Evolutionary conservation across 345 rosid species (phyloP).

Genomic region (Eucalyptus guilfoylei): DNA sequence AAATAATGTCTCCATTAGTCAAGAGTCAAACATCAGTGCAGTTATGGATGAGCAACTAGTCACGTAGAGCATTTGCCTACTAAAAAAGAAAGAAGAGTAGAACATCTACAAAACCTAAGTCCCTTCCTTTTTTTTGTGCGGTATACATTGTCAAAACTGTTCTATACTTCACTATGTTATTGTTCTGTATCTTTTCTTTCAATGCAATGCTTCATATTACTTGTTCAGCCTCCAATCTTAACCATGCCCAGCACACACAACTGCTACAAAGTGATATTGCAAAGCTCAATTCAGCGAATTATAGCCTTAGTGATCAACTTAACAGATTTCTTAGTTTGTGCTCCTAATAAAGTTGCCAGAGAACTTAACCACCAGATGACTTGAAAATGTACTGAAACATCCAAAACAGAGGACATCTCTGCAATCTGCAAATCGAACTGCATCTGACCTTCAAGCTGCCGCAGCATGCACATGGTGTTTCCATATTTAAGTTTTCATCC

Average conservation of each 20-base stretch:
- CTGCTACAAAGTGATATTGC: neutral
- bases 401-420: neutral
- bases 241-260: neutral
- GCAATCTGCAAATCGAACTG: neutral
- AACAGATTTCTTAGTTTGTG: neutral
- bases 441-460: constrained; percentile 79
- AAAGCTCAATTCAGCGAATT: neutral
- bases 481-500: constrained; percentile 64
- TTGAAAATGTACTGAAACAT: neutral
- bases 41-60: neutral
- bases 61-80: neutral
- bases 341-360: neutral
- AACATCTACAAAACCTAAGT: neutral
- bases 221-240: neutral
- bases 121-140: neutral
- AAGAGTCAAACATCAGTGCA: neutral
- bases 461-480: constrained; percentile 69
- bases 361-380: neutral
- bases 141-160: neutral
- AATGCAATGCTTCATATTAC: neutral
- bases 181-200: neutral
- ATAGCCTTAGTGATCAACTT: neutral
- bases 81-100: neutral
- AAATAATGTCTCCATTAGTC: neutral
- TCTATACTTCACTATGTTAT: neutral